Evolutionary conservation across 495 filamentous ascomycete genomes (phyloP), one percentile per base, ranked within the genome.

Genomic region (Aspergillus funiculosus): DNA sequence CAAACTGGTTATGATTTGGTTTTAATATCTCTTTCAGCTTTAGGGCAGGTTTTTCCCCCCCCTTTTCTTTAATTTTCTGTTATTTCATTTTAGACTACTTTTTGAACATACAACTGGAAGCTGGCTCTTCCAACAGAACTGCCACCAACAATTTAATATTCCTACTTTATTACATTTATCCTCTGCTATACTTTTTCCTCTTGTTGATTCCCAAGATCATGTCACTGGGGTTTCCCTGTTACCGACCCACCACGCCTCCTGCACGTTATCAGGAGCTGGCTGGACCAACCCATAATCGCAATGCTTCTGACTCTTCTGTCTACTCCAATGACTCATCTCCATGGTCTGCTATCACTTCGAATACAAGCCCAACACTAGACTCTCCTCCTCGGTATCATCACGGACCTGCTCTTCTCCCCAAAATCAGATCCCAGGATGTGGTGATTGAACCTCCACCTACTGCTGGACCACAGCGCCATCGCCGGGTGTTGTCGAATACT

Each of bases 381-480:
- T 86, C 85, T 19, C 89, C 89, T 43, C 79, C 89, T 53, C 75
- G 83, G 18, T 61, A 72, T 41, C 82, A 89, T 26, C 79, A 86
- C 71, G 89, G 87, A 9, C 87, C 88, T 25, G 69, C 85, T 20
- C 75, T 96, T 40, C 74, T 96, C 20, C 90, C 90, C 46, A 90
- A 86, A 73, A 87, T 94, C 66, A 78, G 89, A 36, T 78, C 78
- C 48, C 87, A 94, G 62, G 89, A 94, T 68, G 83, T 90, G 68
- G 72, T 80, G 40, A 76, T 89, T 47, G 76, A 83, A 48, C 74
- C 76, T 10, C 57, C 66, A 15, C 67, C 68, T 36, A 44, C 57
- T 19, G 51, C 52, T 15, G 68, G 66, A 13, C 68, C 69, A 22
- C 66, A 64, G 20, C 67, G 72, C 29, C 76, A 80, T 52, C 70